Percentiles rank a stretch among this genome's conserved stretches.
Evolutionary conservation across 1,284 basidiomycete genomes (phyloP).

Genomic region (Papiliotrema fonsecae): DNA sequence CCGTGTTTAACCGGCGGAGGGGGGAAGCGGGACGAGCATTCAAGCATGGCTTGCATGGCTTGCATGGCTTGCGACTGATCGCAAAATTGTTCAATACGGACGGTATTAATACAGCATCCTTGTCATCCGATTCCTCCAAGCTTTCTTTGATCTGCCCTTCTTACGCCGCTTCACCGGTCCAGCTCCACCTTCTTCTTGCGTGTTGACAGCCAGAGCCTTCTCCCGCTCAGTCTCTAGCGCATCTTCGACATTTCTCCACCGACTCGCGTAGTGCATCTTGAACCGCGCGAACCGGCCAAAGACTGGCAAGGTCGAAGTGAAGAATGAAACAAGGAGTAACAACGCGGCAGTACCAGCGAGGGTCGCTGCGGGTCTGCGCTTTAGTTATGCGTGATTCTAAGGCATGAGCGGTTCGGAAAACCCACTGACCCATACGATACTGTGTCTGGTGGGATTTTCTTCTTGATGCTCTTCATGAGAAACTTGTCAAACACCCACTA

Average conservation of each 20-base stretch:
- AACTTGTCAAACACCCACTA: constrained; percentile 23
- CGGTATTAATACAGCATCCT: constrained; percentile 4
- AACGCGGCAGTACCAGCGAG: constrained; percentile 13
- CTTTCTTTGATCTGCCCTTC: not conserved
- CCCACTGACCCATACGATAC: constrained; percentile 13
- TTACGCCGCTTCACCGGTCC: not conserved
- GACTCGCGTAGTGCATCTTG: not conserved
- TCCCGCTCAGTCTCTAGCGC: not conserved
- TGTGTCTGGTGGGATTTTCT: constrained; percentile 5
- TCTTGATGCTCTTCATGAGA: constrained; percentile 8
- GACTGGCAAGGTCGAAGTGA: constrained; percentile 16
- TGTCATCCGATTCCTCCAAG: constrained; percentile 1
- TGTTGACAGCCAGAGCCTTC: not conserved
- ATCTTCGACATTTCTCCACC: not conserved
- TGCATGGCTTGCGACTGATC: not conserved
- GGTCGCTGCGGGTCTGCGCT: constrained; percentile 9
- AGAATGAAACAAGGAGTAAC: constrained; percentile 9
- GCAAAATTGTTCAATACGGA: not conserved
- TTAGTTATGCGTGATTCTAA: not conserved
- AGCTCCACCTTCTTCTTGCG: not conserved
- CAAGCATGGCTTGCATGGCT: too few species aligned
- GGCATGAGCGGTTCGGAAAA: too few species aligned
- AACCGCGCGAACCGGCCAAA: constrained; percentile 9
- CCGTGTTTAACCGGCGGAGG: too few species aligned
- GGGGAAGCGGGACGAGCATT: not conserved